Evolutionary conservation across 2,329 filamentous ascomycete species (phyloP).

Genomic region (Nannizzia gypsea): DNA sequence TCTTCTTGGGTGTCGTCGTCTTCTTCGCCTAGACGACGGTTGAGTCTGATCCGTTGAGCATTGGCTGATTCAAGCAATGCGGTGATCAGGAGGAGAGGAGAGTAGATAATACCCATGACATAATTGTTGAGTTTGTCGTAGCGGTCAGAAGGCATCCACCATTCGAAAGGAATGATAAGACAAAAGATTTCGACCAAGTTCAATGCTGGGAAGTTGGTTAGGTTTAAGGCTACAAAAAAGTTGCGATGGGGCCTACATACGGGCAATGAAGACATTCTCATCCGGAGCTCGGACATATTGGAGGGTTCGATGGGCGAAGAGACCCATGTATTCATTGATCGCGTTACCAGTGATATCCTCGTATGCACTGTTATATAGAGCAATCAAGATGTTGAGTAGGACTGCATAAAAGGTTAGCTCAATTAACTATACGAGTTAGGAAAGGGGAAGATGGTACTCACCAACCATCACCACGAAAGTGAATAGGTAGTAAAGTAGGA

Average conservation of each 20-base stretch:
- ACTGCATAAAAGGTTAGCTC: constrained; percentile 34
- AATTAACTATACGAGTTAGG: not conserved
- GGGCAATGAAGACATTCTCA: constrained; percentile 95
- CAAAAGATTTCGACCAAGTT: constrained; percentile 82
- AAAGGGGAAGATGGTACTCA: constrained; percentile 18
- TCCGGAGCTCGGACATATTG: constrained; percentile 94
- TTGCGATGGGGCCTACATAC: constrained; percentile 21
- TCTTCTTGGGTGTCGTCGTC: constrained; percentile 85
- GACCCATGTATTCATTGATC: constrained; percentile 85
- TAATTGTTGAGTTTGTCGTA: constrained; percentile 80
- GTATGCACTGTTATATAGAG: constrained; percentile 92
- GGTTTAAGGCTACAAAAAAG: not conserved
- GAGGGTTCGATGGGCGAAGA: constrained; percentile 90
- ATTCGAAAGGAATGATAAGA: constrained; percentile 73
- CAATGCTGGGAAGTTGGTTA: constrained; percentile 42
- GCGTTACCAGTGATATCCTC: constrained; percentile 89
- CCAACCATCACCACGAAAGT: constrained; percentile 90
- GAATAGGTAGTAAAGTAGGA: constrained; percentile 94
- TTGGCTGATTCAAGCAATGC: constrained; percentile 58
- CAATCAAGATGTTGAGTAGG: constrained; percentile 89
- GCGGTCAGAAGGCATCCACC: constrained; percentile 68
- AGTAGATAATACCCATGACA: constrained; percentile 79
- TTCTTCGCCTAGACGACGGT: constrained; percentile 67
- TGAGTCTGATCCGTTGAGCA: constrained; percentile 56
- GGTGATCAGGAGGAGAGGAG: constrained; percentile 66